These are phyloP conservation scores for Colletotrichum tropicale DNA, from an alignment of 2,329 filamentous ascomycete genomes.

Conservation along the genomic window DNA sequence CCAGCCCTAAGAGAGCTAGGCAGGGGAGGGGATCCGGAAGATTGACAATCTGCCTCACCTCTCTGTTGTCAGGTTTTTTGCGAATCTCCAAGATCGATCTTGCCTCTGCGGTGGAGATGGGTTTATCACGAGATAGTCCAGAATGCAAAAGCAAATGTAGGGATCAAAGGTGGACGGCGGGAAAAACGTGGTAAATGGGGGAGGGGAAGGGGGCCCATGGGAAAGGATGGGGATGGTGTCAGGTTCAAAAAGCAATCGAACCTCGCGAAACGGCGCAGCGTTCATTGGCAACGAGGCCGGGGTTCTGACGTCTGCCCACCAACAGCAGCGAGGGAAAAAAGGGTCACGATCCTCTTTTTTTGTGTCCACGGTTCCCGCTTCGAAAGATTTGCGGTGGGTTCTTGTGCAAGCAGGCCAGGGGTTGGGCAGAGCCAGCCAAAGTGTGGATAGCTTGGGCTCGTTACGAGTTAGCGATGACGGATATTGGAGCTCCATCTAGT, in stretches of 20 bases:
- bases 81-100: neutral
- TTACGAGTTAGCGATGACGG: neutral
- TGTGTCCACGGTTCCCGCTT: neutral
- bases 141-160: slow-evolving; percentile 1
- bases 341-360: slow-evolving; percentile 6
- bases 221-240: neutral
- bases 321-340: neutral
- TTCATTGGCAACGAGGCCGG: neutral
- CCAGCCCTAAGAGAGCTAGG: neutral
- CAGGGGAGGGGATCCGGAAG: neutral
- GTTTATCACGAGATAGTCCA: neutral
- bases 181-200: neutral
- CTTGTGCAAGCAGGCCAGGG: neutral
- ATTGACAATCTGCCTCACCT: neutral
- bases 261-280: neutral
- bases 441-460: neutral
- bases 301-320: neutral
- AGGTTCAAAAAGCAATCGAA: slow-evolving; percentile 1
- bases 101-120: neutral
- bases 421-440: neutral
- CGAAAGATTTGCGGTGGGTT: neutral
- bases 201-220: neutral
- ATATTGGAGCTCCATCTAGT: neutral
- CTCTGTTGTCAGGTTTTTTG: neutral
- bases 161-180: slow-evolving; percentile 4